A percentile compares a stretch with the other conserved stretches of the same genome.
Conservation (phyloP, 1,284 basidiomycete genomes). For the Ustilago cynodontis region DNA sequence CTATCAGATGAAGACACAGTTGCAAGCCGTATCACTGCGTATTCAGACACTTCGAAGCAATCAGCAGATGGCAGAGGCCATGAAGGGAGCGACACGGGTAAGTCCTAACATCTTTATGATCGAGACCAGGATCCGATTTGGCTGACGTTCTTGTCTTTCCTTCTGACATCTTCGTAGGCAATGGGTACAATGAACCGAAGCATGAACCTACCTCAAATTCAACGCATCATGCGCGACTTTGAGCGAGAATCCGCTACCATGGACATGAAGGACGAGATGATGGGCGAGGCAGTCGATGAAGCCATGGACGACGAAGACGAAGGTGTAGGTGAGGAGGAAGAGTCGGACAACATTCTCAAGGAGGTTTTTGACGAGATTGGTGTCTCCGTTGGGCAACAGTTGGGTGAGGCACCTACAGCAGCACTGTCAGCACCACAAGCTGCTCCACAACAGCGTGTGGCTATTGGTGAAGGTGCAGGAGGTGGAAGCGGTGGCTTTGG, state of each 20-base stretch:
- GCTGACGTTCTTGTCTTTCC: neutral
- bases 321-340: conserved; percentile 83
- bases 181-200: conserved; percentile 98
- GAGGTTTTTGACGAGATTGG: conserved; percentile 98
- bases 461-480: conserved; percentile 63
- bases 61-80: conserved; percentile 99
- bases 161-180: conserved; percentile 73
- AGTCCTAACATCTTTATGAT: conserved; percentile 60
- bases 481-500: conserved; percentile 30
- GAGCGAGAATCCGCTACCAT: conserved; percentile 96
- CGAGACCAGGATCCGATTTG: neutral
- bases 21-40: conserved; percentile 93
- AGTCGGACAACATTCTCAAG: conserved; percentile 94
- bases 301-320: conserved; percentile 92
- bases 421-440: conserved; percentile 52
- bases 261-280: conserved; percentile 99
- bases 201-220: conserved; percentile 93
- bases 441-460: conserved; percentile 54
- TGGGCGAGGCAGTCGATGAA: conserved; percentile 97
- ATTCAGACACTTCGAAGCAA: conserved; percentile 97
- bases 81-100: conserved; percentile 94
- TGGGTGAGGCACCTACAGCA: conserved; percentile 61
- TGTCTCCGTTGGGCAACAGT: conserved; percentile 84
- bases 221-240: conserved; percentile 96
- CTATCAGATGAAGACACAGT: conserved; percentile 97